Percentiles rank a stretch among this genome's conserved stretches.
Conservation (phyloP, 345 rosid genomes). For the Bruguiera gymnorhiza region DNA sequence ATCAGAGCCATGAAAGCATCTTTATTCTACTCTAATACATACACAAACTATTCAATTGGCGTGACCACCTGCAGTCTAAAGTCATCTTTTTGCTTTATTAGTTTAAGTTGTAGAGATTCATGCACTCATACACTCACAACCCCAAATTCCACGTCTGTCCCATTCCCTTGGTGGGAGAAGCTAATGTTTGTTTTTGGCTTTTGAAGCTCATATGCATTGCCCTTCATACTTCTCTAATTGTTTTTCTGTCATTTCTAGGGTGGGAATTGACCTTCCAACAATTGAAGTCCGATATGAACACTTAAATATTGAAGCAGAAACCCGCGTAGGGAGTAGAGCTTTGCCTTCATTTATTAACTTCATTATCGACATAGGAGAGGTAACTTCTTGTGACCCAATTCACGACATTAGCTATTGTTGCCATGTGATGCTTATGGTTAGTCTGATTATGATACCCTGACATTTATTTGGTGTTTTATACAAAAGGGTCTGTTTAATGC, state of each 20-base stretch:
- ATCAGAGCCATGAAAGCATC: no score
- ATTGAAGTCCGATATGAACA: slow-evolving; percentile 53
- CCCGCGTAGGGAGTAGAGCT: slow-evolving; percentile 62
- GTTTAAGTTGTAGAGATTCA: no score
- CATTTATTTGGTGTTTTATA: not conserved
- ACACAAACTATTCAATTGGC: no score
- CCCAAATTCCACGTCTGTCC: no score
- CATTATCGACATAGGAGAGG: slow-evolving; percentile 47
- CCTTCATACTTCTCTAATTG: not conserved
- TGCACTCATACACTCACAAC: no score
- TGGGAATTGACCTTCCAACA: slow-evolving; percentile 47
- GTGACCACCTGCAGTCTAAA: no score
- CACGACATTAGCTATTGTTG: not conserved
- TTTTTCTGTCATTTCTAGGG: slow-evolving; percentile 30
- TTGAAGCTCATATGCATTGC: not conserved
- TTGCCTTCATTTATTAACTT: slow-evolving; percentile 60
- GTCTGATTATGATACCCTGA: not conserved
- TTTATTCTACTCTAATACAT: no score
- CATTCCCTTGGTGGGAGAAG: no score
- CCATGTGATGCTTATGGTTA: not conserved
- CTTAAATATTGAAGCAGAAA: slow-evolving; percentile 52
- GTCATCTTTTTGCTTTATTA: no score
- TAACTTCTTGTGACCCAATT: slow-evolving; percentile 14
- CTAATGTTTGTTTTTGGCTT: no score
- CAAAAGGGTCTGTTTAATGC: slow-evolving; percentile 27